Percentiles rank a stretch among this genome's conserved stretches.
Conservation (phyloP, 139 green algal species). For the Axilococcus clingmanii region DNA sequence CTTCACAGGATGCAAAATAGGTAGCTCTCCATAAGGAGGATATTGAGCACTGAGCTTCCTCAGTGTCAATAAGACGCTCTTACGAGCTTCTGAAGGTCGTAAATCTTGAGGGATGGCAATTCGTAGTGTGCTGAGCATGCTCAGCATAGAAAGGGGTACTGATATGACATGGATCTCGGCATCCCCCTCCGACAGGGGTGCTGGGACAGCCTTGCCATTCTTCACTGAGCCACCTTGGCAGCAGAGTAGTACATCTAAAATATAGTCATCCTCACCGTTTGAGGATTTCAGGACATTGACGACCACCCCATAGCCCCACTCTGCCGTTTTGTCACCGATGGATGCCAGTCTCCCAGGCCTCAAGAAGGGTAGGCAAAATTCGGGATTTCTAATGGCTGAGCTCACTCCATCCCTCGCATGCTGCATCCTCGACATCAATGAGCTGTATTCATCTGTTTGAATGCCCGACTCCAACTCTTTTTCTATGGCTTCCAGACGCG, state of each 20-base stretch:
- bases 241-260: conserved; percentile 53
- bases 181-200: neutral
- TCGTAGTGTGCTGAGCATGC: conserved; percentile 51
- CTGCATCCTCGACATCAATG: neutral
- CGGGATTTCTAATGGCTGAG: conserved; percentile 30
- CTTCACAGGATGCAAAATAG: conserved; percentile 65
- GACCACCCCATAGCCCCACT: conserved; percentile 83
- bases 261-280: conserved; percentile 30
- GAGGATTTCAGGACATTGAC: conserved; percentile 32
- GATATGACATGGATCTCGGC: conserved; percentile 66
- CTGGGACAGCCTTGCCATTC: neutral
- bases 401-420: conserved; percentile 22
- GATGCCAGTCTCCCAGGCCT: conserved; percentile 64
- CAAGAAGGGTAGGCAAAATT: conserved; percentile 64
- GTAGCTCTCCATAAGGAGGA: conserved; percentile 39
- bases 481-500: conserved; percentile 10
- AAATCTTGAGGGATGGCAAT: conserved; percentile 77
- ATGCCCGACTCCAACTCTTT: conserved; percentile 11
- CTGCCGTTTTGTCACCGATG: conserved; percentile 14
- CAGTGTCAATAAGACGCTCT: conserved; percentile 41
- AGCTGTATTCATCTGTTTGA: conserved; percentile 10
- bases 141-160: conserved; percentile 56
- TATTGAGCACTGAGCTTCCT: conserved; percentile 36
- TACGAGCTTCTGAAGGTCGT: conserved; percentile 33
- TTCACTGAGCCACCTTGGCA: conserved; percentile 2